Conservation (phyloP, 768 basidiomycete species). For the Xerocomellus intermedius region DNA sequence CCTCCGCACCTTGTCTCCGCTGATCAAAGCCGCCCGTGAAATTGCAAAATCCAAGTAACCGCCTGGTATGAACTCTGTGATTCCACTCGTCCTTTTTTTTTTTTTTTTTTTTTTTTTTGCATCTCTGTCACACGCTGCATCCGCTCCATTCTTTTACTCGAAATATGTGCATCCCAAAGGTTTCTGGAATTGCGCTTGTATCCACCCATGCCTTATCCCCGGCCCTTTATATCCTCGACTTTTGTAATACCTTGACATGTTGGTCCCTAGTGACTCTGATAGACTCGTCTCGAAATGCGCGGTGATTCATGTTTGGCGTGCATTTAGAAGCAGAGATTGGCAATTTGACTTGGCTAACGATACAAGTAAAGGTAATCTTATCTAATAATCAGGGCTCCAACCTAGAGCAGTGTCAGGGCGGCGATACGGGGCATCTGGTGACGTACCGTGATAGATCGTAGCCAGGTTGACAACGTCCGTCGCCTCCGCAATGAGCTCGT, state of each 20-base stretch:
- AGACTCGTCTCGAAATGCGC: slow-evolving; percentile 25
- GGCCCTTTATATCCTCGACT: slow-evolving; percentile 26
- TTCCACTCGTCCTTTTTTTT: background rate
- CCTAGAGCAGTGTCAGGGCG: slow-evolving; percentile 28
- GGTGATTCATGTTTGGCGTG: slow-evolving; percentile 10
- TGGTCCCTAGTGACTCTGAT: slow-evolving; percentile 17
- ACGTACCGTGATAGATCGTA: slow-evolving; percentile 72
- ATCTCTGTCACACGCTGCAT: slow-evolving; percentile 21
- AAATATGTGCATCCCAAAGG: slow-evolving; percentile 17
- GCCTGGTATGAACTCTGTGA: slow-evolving; percentile 3
- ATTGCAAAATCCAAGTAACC: slow-evolving; percentile 61
- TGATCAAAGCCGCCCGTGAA: slow-evolving; percentile 91
- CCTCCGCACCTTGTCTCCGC: slow-evolving; percentile 76
- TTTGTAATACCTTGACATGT: slow-evolving; percentile 32
- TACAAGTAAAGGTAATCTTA: background rate
- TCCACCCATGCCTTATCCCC: slow-evolving; percentile 9
- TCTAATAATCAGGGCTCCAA: slow-evolving; percentile 43
- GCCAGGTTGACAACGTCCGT: slow-evolving; percentile 74
- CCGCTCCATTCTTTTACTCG: slow-evolving; percentile 11
- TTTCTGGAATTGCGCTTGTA: slow-evolving; percentile 15
- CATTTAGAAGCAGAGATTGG: slow-evolving; percentile 9
- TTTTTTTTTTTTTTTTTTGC: slow-evolving; percentile 11
- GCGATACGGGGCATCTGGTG: background rate
- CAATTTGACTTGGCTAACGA: background rate
- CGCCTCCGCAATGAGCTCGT: slow-evolving; percentile 87